Evolutionary conservation across 106 monocot species (phyloP).

Genomic region (Dendrobium nobile): DNA sequence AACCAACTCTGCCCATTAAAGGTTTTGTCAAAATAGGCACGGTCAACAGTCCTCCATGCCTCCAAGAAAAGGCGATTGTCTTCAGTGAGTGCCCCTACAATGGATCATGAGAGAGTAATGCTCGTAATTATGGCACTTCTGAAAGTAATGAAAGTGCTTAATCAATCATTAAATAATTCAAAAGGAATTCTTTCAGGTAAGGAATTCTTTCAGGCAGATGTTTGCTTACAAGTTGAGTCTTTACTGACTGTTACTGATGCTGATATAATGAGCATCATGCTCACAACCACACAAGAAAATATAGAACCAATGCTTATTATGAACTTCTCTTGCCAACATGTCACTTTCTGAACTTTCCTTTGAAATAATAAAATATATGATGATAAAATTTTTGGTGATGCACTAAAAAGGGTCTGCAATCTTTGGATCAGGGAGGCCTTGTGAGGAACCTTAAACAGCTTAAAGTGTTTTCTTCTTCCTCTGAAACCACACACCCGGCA

Average conservation of each 20-base stretch:
- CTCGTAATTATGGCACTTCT: neutral
- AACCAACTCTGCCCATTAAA: conserved; percentile 99
- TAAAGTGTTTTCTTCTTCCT: conserved; percentile 10
- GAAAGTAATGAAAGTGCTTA: neutral
- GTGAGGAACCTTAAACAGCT: neutral
- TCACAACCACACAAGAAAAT: conserved; percentile 31
- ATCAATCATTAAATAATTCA: neutral
- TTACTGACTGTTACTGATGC: conserved; percentile 40
- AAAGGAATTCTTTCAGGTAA: neutral
- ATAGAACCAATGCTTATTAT: conserved; percentile 19
- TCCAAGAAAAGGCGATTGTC: conserved; percentile 97
- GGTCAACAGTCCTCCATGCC: conserved; percentile 94
- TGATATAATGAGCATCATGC: conserved; percentile 57
- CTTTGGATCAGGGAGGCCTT: conserved; percentile 10
- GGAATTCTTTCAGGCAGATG: neutral
- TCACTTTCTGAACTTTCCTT: conserved; percentile 13
- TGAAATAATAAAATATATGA: conserved; percentile 9
- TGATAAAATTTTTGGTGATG: conserved; percentile 14
- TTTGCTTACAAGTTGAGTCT: conserved; percentile 60
- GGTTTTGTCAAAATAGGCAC: conserved; percentile 91
- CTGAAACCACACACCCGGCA: conserved; percentile 9
- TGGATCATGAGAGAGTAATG: conserved; percentile 1
- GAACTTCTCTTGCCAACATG: conserved; percentile 28
- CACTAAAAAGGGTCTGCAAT: conserved; percentile 3
- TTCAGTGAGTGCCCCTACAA: conserved; percentile 79